Conservation (phyloP, 192 early-diverging fungal species). For the Coemansia sp. region DNA sequence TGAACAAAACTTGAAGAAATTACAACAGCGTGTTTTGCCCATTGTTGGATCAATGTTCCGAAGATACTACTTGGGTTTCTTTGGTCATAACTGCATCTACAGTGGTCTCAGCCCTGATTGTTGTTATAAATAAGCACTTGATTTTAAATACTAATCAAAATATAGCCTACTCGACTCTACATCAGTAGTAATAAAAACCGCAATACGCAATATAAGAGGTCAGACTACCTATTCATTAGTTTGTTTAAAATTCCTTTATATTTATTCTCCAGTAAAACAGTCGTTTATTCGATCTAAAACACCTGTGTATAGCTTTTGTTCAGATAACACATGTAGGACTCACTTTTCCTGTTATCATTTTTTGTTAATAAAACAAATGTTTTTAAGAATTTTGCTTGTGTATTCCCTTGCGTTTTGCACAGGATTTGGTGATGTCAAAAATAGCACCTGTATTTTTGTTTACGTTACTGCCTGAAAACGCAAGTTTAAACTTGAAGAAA, state of each 20-base stretch:
- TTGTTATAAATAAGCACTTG: constrained; percentile 8
- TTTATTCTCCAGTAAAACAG: not conserved
- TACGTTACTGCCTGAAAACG: not conserved
- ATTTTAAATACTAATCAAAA: not conserved
- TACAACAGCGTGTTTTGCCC: no score
- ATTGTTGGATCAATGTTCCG: not conserved
- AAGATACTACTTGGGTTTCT: not conserved
- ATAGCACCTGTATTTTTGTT: not conserved
- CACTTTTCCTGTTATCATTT: not conserved
- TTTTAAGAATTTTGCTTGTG: not conserved
- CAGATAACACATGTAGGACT: not conserved
- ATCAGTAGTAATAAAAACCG: not conserved
- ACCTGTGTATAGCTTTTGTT: not conserved
- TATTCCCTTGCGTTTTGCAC: not conserved
- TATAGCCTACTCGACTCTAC: not conserved
- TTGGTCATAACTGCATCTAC: not conserved
- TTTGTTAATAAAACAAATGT: not conserved
- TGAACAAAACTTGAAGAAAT: not conserved
- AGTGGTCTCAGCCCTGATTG: constrained; percentile 1
- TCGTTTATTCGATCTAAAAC: not conserved
- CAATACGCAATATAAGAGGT: not conserved
- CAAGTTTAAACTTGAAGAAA: not conserved
- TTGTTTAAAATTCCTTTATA: not conserved
- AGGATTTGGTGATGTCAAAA: not conserved
- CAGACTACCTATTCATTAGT: not conserved